A percentile compares a stretch with the other conserved stretches of the same genome.
phyloP scores from a whole-genome alignment of 495 filamentous ascomycete genomes.

The Penicillium flavigenum region DNA sequence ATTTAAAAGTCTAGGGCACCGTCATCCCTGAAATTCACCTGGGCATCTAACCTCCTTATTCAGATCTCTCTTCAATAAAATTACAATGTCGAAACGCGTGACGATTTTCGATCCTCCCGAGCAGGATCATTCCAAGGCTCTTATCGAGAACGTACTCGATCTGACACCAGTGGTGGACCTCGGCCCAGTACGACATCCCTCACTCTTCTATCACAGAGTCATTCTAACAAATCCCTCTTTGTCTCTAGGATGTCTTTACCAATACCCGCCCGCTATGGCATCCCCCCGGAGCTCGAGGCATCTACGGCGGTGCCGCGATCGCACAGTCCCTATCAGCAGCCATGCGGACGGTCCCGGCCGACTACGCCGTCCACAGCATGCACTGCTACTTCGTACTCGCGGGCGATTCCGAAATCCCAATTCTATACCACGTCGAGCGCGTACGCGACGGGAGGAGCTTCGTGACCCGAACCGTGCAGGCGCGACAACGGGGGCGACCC shows the following conservation, averaged over 20 bases:
- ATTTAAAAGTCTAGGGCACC: constrained; percentile 17
- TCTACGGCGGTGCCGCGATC: constrained; percentile 91
- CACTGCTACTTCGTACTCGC: constrained; percentile 98
- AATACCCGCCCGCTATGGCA: constrained; percentile 90
- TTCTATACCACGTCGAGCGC: constrained; percentile 89
- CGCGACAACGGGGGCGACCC: constrained; percentile 78
- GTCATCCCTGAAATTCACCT: constrained; percentile 8
- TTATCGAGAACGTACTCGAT: constrained; percentile 86
- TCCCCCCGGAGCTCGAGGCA: constrained; percentile 83
- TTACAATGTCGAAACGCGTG: constrained; percentile 37
- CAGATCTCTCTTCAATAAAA: not conserved
- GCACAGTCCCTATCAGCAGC: constrained; percentile 89
- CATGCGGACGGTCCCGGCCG: constrained; percentile 73
- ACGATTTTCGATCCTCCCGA: constrained; percentile 79
- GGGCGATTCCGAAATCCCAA: constrained; percentile 77
- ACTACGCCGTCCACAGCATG: constrained; percentile 89
- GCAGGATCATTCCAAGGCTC: constrained; percentile 66
- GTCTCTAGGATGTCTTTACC: constrained; percentile 76
- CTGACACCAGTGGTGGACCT: constrained; percentile 78
- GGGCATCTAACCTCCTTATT: not conserved
- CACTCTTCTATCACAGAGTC: not conserved
- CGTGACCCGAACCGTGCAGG: constrained; percentile 92
- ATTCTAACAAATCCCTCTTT: constrained; percentile 7
- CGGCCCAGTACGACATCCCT: constrained; percentile 59
- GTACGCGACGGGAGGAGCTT: constrained; percentile 90